Evolutionary conservation across 2,329 filamentous ascomycete genomes (phyloP), one percentile per base, ranked within the genome.

Genomic region (Chaetomiaceae sp.): DNA sequence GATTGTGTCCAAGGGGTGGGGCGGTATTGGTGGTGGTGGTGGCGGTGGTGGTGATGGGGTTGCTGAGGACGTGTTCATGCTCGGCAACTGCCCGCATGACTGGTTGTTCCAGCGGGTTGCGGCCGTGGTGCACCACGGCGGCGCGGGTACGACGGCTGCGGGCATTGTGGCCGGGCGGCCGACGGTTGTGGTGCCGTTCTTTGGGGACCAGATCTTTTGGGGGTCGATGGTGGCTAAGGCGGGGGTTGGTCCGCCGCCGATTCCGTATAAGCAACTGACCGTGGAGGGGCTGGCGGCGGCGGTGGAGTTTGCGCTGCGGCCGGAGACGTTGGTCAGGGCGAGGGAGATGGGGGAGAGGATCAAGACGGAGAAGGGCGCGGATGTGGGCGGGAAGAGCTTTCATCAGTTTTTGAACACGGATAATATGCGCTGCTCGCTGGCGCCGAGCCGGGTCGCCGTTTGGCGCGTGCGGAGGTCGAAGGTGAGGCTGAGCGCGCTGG

Each of bases 1-100:
- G 2, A 68, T 95, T 1, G 83, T 95, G 1, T 91, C 87, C 0
- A 89, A 91, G 59, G 89, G 88, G 14, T 95, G 88, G 89, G 88
- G 88, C 39, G 88, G 88, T 0, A 72, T 95, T 7, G 88, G 88
- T 24, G 84, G 79, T 0, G 84, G 88, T 56, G 71, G 80, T 26
- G 62, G 85, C 24, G 84, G 79, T 0, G 84, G 88, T 56, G 71
- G 80, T 26, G 62, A 85, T 3, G 76, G 76, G 1, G 66, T 88
- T n/a, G 87, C 87, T 0, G 79, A 88, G 2, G 79, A 81, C 4
- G 80, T 94, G 2, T 88, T 86, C 60, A 88, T 94, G 79, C 72
- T 95, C 30, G 88, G 86, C 10, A 93, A 91, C 58, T 81, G 83
- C 36, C 88, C 88, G 1, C 89, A 95, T 52, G 89, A 95, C 65